Evolutionary conservation across 2,329 filamentous ascomycete species (phyloP).

Genomic region (Cercospora brassicicola): DNA sequence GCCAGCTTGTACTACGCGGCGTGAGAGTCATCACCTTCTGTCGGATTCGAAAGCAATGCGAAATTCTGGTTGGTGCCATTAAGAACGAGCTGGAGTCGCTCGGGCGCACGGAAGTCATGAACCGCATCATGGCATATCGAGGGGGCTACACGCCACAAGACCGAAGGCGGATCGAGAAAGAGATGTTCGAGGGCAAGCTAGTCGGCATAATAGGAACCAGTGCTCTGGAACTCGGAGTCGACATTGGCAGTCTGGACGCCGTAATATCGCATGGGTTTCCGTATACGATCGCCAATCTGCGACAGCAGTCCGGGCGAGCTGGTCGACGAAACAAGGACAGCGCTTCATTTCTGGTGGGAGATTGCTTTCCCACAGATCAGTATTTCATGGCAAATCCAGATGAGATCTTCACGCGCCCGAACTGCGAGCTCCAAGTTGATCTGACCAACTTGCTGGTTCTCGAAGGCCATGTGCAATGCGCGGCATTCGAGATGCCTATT

Average conservation of each 20-base stretch:
- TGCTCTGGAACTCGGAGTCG: conserved; percentile 88
- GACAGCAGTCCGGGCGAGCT: conserved; percentile 91
- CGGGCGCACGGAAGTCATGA: conserved; percentile 71
- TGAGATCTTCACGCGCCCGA: conserved; percentile 88
- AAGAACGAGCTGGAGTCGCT: conserved; percentile 73
- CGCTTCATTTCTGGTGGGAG: conserved; percentile 82
- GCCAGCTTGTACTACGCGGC: conserved; percentile 81
- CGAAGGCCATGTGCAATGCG: conserved; percentile 93
- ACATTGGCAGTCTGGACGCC: conserved; percentile 91
- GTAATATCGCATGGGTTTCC: conserved; percentile 94
- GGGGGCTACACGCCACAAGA: conserved; percentile 94
- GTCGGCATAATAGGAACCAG: conserved; percentile 92
- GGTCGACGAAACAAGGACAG: conserved; percentile 92
- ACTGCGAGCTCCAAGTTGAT: conserved; percentile 85
- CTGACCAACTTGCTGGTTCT: conserved; percentile 86
- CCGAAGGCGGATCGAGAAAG: conserved; percentile 79
- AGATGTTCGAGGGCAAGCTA: conserved; percentile 96
- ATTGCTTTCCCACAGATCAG: conserved; percentile 87
- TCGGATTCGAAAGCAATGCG: conserved; percentile 81
- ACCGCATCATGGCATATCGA: conserved; percentile 89
- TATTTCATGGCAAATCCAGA: conserved; percentile 96
- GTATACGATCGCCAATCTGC: conserved; percentile 89
- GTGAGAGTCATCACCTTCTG: conserved; percentile 93
- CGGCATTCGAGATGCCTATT: conserved; percentile 92
- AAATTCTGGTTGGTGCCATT: conserved; percentile 76